Base-by-base conservation (phyloP, 352 stramenopile species). In the Halophytophthora polymorphica region DNA sequence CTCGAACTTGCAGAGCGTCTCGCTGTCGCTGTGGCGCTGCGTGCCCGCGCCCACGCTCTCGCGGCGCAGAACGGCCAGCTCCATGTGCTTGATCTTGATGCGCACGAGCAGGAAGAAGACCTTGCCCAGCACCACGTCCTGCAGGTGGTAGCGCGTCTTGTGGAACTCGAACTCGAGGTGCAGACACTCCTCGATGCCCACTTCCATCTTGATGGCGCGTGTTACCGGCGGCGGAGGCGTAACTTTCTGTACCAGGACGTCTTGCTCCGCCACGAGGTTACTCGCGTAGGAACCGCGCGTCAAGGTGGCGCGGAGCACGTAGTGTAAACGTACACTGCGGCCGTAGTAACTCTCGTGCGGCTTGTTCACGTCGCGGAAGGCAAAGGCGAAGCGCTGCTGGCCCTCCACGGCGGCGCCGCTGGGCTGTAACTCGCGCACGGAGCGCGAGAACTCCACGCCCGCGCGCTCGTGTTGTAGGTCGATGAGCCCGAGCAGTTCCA, bases 61-160 rank as follows among this genome's bases (percentile, higher is more conserved):
- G 33, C 96, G 83, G 37, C 96, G 93, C 50, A 99, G 86, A 46
- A 99, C 97, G 15, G 95, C 93, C 41, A 99, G 69, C 77, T 99
- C 96, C 96, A 99, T 98, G 71, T 98, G 90, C 62, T 99, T 98
- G 73, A 99, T 98, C 75, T 99, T 99, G 71, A 99, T 99, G 22
- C 94, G 80, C 43, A 99, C 96, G 37, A 99, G 69, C 23, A 98
- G 57, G 62, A 99, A 99, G 61, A 98, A 97, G 52, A 99, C 96
- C 64, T 98, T 98, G 45, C 96, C 97, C 11, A 96, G 77, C 58
- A 99, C 96, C 3, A 97, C 89, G 64, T 99, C 96, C 6, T 97
- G 77, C 15, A 99, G 77, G 66, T 99, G 92, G 35, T 88, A 83
- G 58, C 87, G 90, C 41, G 90, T 83, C 57, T 97, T 97, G 63